Evolutionary conservation across 768 basidiomycete genomes (phyloP).

Genomic region (Boletus huronensis): DNA sequence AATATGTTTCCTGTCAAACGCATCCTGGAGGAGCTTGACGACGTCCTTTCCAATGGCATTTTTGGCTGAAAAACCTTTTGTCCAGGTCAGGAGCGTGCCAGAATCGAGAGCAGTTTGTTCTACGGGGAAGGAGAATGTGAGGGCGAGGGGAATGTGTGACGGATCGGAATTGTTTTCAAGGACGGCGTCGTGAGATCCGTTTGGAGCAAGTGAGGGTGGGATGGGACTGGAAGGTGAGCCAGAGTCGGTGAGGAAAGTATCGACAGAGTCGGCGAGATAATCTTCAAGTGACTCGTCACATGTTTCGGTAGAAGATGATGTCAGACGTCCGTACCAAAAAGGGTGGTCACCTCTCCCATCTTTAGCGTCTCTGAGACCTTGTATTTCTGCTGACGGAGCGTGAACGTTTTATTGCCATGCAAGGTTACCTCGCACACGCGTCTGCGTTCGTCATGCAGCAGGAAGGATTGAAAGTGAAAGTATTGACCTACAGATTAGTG

Average conservation of each 20-base stretch:
- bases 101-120: slow-evolving; percentile 91
- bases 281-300: slow-evolving; percentile 47
- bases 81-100: slow-evolving; percentile 92
- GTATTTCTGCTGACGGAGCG: slow-evolving; percentile 92
- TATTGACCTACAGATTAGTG: slow-evolving; percentile 80
- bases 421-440: slow-evolving; percentile 93
- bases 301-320: neutral
- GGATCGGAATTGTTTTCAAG: slow-evolving; percentile 29
- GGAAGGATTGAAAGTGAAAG: neutral
- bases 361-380: slow-evolving; percentile 92
- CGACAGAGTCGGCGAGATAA: slow-evolving; percentile 96
- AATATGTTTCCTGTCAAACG: slow-evolving; percentile 88
- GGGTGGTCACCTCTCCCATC: slow-evolving; percentile 79
- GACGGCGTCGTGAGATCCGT: slow-evolving; percentile 11
- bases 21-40: slow-evolving; percentile 85
- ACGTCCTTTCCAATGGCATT: slow-evolving; percentile 89
- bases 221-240: slow-evolving; percentile 27
- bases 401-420: slow-evolving; percentile 87
- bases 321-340: slow-evolving; percentile 65
- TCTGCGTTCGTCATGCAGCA: slow-evolving; percentile 38
- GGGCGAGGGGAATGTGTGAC: slow-evolving; percentile 65
- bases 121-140: slow-evolving; percentile 98
- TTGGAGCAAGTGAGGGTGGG: slow-evolving; percentile 25
- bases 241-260: slow-evolving; percentile 78
- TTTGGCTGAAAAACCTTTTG: slow-evolving; percentile 91